Conservation (phyloP, 2,329 filamentous ascomycete species). For the Lachnellula subtilissima region DNA sequence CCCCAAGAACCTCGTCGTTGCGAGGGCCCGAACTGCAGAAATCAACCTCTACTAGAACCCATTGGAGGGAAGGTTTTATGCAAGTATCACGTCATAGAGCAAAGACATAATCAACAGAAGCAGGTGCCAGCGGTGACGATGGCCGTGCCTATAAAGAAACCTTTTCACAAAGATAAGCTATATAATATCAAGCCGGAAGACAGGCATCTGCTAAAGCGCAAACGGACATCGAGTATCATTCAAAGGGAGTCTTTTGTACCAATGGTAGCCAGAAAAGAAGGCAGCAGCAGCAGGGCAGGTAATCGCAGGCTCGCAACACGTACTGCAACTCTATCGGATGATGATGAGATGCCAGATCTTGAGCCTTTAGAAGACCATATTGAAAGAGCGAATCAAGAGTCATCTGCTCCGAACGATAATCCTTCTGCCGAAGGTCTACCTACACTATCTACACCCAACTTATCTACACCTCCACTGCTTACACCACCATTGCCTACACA, state of each 20-base stretch:
- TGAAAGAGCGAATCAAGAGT: not conserved
- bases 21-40: not conserved
- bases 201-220: not conserved
- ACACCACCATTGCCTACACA: too few relatives aligned
- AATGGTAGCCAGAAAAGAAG: too few relatives aligned
- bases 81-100: not conserved
- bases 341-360: not conserved
- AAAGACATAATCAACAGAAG: slow-evolving; percentile 2
- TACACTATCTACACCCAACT: not conserved
- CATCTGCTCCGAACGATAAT: not conserved
- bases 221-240: not conserved
- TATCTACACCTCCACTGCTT: not conserved
- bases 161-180: slow-evolving; percentile 18
- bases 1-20: not conserved
- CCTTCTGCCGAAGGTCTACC: not conserved
- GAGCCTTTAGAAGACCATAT: not conserved
- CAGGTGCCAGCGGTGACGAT: not conserved
- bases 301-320: too few relatives aligned
- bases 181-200: slow-evolving; percentile 5
- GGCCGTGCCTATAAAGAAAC: not conserved
- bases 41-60: not conserved
- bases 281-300: too few relatives aligned
- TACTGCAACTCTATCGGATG: not conserved
- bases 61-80: slow-evolving; percentile 1
- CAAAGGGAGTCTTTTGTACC: too few relatives aligned